A percentile compares a stretch with the other conserved stretches of the same genome.
Evolutionary conservation across 257 asterid genomes (phyloP).

Genomic region (Solanum tarapatanum): DNA sequence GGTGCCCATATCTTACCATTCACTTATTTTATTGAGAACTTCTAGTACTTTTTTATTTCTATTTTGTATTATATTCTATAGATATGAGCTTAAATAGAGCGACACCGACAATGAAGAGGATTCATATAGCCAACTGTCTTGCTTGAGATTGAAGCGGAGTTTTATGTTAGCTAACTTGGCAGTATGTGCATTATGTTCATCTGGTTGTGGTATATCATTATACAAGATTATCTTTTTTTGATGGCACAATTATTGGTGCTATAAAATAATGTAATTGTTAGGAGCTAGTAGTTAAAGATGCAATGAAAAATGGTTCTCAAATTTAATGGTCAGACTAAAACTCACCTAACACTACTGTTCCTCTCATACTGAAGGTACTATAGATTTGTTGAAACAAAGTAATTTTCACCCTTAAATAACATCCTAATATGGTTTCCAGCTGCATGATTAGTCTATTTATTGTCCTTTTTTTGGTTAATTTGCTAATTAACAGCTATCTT

Average conservation of each 20-base stretch:
- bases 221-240: not conserved
- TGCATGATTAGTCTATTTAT: not conserved
- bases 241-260: not conserved
- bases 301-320: not conserved
- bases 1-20: not conserved
- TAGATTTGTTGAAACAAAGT: not conserved
- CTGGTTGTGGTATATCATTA: not conserved
- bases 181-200: not conserved
- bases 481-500: not conserved
- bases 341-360: not conserved
- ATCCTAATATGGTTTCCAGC: not conserved
- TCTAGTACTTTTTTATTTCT: not conserved
- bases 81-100: not conserved
- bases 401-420: not conserved
- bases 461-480: not conserved
- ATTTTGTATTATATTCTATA: not conserved
- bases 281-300: not conserved
- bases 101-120: not conserved
- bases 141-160: not conserved
- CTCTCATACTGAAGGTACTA: not conserved
- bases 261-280: not conserved
- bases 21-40: not conserved
- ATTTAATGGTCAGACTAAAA: not conserved
- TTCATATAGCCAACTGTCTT: not conserved
- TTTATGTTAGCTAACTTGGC: not conserved